Percentiles rank a stretch among this genome's conserved stretches.
Conservation (phyloP, 495 filamentous ascomycete species). For the Sphaerosporella brunnea region DNA sequence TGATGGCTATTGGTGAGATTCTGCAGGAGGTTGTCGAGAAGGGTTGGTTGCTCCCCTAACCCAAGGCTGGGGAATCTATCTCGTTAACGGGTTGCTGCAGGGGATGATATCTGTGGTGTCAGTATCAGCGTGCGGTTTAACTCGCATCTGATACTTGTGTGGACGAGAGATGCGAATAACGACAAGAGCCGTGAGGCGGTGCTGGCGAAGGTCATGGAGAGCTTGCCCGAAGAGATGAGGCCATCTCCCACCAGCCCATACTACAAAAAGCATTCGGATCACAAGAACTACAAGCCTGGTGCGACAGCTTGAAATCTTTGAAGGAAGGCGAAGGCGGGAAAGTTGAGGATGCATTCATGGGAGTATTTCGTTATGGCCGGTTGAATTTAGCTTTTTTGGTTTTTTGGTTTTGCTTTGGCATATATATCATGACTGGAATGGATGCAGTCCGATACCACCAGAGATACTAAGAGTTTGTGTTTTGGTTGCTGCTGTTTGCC, state of each 20-base stretch:
- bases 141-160: constrained; percentile 62
- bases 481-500: no score
- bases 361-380: no score
- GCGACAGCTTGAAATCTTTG: constrained; percentile 12
- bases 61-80: background rate
- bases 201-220: constrained; percentile 46
- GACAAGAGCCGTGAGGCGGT: constrained; percentile 54
- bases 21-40: constrained; percentile 52
- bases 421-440: no score
- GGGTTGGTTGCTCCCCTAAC: constrained; percentile 31
- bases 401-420: no score
- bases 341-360: no score
- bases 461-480: no score
- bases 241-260: constrained; percentile 56
- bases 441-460: no score
- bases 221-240: constrained; percentile 45
- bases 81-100: constrained; percentile 26
- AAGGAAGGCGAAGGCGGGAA: no score
- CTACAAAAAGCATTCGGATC: constrained; percentile 35
- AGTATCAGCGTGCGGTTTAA: constrained; percentile 56
- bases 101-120: constrained; percentile 66
- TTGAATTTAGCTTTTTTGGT: no score
- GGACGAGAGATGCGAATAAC: constrained; percentile 67
- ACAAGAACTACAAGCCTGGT: constrained; percentile 31
- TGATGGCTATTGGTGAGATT: constrained; percentile 71